A percentile compares a stretch with the other conserved stretches of the same genome.
Conservation (phyloP, 2,329 filamentous ascomycete genomes). For the Esteya vermicola region DNA sequence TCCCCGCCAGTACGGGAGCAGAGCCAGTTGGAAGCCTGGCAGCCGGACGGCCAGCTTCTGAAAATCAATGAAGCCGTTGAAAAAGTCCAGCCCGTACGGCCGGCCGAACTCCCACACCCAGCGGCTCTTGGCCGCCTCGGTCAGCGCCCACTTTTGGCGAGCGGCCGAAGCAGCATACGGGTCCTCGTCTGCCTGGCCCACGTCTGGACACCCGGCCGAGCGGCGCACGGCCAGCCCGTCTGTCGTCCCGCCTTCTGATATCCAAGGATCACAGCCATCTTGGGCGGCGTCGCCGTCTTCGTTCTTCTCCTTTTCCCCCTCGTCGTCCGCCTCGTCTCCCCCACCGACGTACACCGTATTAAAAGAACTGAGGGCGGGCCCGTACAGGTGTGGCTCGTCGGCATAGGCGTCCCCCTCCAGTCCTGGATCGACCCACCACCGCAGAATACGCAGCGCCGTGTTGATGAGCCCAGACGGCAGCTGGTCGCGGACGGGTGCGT, state of each 20-base stretch:
- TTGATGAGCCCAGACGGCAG: conserved; percentile 79
- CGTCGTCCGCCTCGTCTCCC: neutral
- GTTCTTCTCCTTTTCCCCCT: neutral
- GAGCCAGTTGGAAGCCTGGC: conserved; percentile 58
- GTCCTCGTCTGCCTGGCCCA: neutral
- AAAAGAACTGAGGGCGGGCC: conserved; percentile 65
- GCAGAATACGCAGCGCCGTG: conserved; percentile 71
- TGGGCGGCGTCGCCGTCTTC: conserved; percentile 24
- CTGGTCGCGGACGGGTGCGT: conserved; percentile 72
- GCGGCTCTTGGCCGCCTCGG: conserved; percentile 28
- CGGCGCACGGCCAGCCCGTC: conserved; percentile 32
- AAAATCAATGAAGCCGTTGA: conserved; percentile 87
- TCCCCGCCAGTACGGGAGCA: conserved; percentile 70
- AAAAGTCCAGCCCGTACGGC: conserved; percentile 54
- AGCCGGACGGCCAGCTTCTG: conserved; percentile 53
- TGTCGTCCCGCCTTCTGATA: conserved; percentile 53
- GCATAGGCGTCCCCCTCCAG: conserved; percentile 82
- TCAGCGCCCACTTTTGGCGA: conserved; percentile 45
- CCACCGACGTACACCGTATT: conserved; percentile 56
- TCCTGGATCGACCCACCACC: conserved; percentile 83
- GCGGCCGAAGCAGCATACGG: conserved; percentile 19
- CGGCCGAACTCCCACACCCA: conserved; percentile 41
- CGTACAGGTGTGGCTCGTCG: conserved; percentile 75
- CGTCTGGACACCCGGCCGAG: conserved; percentile 30
- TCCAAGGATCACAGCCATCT: conserved; percentile 31